Evolutionary conservation across 2,329 filamentous ascomycete genomes (phyloP).

Genomic region (Byssothecium circinans): DNA sequence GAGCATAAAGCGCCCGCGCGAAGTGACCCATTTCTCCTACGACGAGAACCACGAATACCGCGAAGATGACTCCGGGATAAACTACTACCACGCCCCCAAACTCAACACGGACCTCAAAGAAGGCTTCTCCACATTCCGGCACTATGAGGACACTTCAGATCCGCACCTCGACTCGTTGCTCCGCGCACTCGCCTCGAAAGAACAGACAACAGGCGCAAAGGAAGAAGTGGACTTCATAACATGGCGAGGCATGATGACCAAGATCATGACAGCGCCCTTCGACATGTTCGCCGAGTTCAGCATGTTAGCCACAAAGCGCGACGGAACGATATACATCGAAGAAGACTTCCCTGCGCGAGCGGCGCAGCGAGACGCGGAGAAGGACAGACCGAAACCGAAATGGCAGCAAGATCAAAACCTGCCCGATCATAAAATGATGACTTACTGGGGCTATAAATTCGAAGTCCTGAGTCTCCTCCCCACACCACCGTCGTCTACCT

Average conservation of each 20-base stretch:
- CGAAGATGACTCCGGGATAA: conserved; percentile 75
- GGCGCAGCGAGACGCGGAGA: conserved; percentile 56
- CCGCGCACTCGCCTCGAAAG: conserved; percentile 71
- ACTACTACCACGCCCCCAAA: conserved; percentile 81
- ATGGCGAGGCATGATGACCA: conserved; percentile 99
- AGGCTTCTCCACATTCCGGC: conserved; percentile 80
- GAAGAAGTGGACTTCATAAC: conserved; percentile 81
- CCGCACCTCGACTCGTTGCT: conserved; percentile 86
- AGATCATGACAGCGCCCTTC: conserved; percentile 85
- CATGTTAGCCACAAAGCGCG: conserved; percentile 91
- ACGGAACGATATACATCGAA: conserved; percentile 83
- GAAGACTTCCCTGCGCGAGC: conserved; percentile 79
- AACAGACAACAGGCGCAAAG: conserved; percentile 67
- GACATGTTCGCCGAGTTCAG: conserved; percentile 82
- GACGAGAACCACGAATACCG: conserved; percentile 78
- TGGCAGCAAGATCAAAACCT: conserved; percentile 52
- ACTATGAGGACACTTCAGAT: conserved; percentile 79
- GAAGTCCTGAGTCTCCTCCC: conserved; percentile 81
- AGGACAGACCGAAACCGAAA: conserved; percentile 23
- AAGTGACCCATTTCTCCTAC: conserved; percentile 92
- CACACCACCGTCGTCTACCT: conserved; percentile 75
- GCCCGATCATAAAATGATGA: conserved; percentile 77
- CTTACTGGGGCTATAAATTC: conserved; percentile 98
- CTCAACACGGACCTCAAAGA: conserved; percentile 73
- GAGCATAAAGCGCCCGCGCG: conserved; percentile 56